Percentiles rank a stretch among this genome's conserved stretches.
phyloP scores from a whole-genome alignment of 352 stramenopile species.

The Pythium sukuiense region DNA sequence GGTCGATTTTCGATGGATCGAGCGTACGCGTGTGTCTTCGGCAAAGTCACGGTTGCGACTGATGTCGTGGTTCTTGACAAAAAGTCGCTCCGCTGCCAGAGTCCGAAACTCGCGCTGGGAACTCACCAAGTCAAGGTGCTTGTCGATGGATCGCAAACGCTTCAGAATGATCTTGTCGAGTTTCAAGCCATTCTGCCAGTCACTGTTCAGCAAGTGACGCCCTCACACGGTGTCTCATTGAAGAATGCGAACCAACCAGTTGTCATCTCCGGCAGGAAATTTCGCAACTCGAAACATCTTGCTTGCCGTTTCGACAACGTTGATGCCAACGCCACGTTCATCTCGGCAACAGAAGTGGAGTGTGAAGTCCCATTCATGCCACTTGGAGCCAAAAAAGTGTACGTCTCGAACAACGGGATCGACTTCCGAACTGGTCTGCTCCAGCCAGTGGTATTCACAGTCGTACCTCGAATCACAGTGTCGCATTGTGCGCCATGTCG shows the following conservation, averaged over 20 bases:
- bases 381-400: constrained; percentile 39
- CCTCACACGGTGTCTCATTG: constrained; percentile 18
- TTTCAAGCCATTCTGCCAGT: constrained; percentile 41
- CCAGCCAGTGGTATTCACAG: constrained; percentile 8
- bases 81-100: constrained; percentile 7
- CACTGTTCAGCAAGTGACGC: constrained; percentile 24
- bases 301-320: constrained; percentile 47
- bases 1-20: constrained; percentile 34
- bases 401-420: constrained; percentile 58
- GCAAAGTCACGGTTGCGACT: not conserved
- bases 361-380: constrained; percentile 53
- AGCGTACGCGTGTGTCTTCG: constrained; percentile 19
- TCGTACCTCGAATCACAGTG: constrained; percentile 16
- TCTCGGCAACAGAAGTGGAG: constrained; percentile 49
- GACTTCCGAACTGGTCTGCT: constrained; percentile 35
- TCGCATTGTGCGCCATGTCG: not conserved
- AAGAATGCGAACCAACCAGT: constrained; percentile 15
- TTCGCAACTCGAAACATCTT: constrained; percentile 45
- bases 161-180: constrained; percentile 31
- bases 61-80: not conserved
- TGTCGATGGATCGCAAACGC: constrained; percentile 18
- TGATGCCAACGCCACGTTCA: constrained; percentile 32
- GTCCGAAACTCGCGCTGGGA: constrained; percentile 5
- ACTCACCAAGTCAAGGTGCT: constrained; percentile 29
- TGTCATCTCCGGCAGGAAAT: constrained; percentile 45